phyloP scores from a whole-genome alignment of 192 early-diverging fungal species.

The Geosiphon pyriformis region DNA sequence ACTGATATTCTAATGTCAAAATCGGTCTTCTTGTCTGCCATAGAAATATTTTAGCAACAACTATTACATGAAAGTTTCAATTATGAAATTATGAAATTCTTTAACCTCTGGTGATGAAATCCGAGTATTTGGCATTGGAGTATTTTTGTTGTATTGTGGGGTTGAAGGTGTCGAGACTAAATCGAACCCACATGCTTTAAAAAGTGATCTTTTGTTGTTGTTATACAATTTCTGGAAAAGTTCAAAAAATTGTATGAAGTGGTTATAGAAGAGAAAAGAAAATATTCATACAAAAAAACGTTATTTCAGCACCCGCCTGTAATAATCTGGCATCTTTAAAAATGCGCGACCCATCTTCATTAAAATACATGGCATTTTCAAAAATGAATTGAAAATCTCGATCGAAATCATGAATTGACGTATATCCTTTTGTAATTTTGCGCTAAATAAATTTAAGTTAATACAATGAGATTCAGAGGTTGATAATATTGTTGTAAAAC shows the following conservation, averaged over 20 bases:
- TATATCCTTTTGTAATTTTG: conserved; percentile 56
- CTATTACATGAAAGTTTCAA: not conserved
- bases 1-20: not conserved
- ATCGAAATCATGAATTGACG: conserved; percentile 65
- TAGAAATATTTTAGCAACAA: not conserved
- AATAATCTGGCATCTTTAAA: conserved; percentile 67
- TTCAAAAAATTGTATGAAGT: not conserved
- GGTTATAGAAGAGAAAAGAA: conserved; percentile 9
- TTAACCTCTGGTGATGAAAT: not conserved
- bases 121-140: not conserved
- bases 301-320: conserved; percentile 27
- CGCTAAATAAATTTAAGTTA: conserved; percentile 37
- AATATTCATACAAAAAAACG: too few species aligned
- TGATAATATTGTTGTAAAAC: not conserved
- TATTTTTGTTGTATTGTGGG: not conserved
- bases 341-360: conserved; percentile 76
- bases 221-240: not conserved
- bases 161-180: not conserved
- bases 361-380: conserved; percentile 86
- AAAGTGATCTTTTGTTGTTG: not conserved
- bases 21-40: not conserved
- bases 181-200: not conserved
- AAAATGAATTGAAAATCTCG: conserved; percentile 78
- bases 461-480: not conserved
- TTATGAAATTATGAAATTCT: too few species aligned